Evolutionary conservation across 257 asterid species (phyloP).

Genomic region (Mentha longifolia): DNA sequence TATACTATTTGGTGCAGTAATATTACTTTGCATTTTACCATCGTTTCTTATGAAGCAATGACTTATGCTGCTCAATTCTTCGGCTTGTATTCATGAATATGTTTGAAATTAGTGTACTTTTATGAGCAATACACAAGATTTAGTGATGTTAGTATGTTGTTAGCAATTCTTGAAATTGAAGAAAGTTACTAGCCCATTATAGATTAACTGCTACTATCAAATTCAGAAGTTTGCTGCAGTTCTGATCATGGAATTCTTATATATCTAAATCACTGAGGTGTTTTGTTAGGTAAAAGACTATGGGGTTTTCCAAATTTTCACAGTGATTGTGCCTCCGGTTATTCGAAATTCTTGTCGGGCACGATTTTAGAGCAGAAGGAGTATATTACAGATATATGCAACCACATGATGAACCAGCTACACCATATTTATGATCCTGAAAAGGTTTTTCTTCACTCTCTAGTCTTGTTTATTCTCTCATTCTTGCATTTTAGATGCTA

Average conservation of each 20-base stretch:
- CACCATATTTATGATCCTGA: constrained; percentile 62
- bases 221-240: neutral
- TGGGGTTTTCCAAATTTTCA: constrained; percentile 69
- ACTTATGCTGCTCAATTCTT: neutral
- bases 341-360: constrained; percentile 59
- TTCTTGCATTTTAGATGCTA: neutral
- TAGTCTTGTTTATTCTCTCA: neutral
- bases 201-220: neutral
- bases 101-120: no score
- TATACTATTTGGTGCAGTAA: neutral
- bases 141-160: neutral
- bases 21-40: no score
- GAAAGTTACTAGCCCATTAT: neutral
- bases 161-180: neutral
- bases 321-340: constrained; percentile 58
- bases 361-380: constrained; percentile 71
- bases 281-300: constrained; percentile 51
- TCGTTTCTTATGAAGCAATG: neutral
- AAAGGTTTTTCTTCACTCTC: constrained; percentile 48
- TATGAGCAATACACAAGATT: neutral
- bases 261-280: constrained; percentile 18
- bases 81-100: neutral
- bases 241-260: neutral
- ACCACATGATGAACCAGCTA: constrained; percentile 68
- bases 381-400: constrained; percentile 60